Conservation (phyloP, 2,329 filamentous ascomycete genomes). For the Bretziella fagacearum region DNA sequence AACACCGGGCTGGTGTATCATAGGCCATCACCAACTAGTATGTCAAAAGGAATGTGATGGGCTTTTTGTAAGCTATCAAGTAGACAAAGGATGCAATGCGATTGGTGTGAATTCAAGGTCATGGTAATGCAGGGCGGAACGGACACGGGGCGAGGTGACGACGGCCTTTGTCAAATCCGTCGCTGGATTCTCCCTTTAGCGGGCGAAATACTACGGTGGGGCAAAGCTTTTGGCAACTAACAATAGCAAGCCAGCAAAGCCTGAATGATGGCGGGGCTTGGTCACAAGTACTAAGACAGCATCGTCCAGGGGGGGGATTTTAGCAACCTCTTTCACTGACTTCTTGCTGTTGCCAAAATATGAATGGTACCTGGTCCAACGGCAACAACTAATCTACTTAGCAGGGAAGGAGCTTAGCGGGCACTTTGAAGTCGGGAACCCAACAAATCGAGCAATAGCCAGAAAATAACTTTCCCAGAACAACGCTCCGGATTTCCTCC, state of each 20-base stretch:
- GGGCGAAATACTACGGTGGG: not conserved
- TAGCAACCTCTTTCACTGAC: not conserved
- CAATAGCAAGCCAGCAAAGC: not conserved
- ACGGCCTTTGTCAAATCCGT: too few species aligned
- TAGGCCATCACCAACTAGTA: too few species aligned
- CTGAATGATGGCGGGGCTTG: not conserved
- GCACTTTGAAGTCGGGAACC: not conserved
- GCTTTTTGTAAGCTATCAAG: too few species aligned
- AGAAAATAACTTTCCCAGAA: slow-evolving; percentile 1
- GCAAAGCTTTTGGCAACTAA: not conserved
- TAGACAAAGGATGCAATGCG: too few species aligned
- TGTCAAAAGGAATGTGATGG: too few species aligned
- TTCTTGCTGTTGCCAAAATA: not conserved
- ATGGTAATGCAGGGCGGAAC: too few species aligned
- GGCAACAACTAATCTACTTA: not conserved
- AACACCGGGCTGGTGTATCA: too few species aligned
- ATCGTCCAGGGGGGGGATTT: not conserved
- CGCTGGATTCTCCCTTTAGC: not conserved
- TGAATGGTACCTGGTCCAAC: not conserved
- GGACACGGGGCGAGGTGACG: too few species aligned
- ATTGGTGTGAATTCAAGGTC: too few species aligned
- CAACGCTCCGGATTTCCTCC: not conserved
- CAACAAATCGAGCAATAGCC: slow-evolving; percentile 10
- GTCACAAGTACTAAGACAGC: slow-evolving; percentile 7
- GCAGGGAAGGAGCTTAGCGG: slow-evolving; percentile 6